phyloP scores from a whole-genome alignment of 2,329 filamentous ascomycete species.

The Diaporthe longicolla region DNA sequence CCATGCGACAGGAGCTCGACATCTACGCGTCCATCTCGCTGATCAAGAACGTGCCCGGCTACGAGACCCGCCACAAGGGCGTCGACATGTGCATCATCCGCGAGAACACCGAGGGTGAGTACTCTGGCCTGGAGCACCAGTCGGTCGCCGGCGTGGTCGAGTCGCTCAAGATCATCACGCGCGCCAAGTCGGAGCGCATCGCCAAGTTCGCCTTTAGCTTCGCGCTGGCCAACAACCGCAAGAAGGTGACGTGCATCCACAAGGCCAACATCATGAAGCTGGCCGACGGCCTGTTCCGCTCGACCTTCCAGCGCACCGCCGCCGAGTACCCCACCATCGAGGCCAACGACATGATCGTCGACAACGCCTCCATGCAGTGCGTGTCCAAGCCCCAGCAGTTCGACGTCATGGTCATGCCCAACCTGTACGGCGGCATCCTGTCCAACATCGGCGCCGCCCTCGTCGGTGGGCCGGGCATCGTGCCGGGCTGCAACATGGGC shows the following conservation, averaged over 20 bases:
- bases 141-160: slow-evolving; percentile 96
- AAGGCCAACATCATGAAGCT: slow-evolving; percentile 99
- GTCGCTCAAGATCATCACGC: slow-evolving; percentile 99
- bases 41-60: slow-evolving; percentile 99
- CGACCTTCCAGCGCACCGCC: slow-evolving; percentile 92
- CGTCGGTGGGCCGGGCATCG: slow-evolving; percentile 95
- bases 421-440: slow-evolving; percentile 97
- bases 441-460: slow-evolving; percentile 99
- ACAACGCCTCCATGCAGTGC: slow-evolving; percentile 99
- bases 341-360: slow-evolving; percentile 99
- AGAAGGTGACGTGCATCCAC: slow-evolving; percentile 99
- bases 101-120: slow-evolving; percentile 99
- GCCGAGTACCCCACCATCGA: slow-evolving; percentile 97
- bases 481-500: slow-evolving; percentile 99
- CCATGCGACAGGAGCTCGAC: slow-evolving; percentile 98
- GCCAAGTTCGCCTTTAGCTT: slow-evolving; percentile 99
- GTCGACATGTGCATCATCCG: slow-evolving; percentile 99
- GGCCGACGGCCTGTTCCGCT: slow-evolving; percentile 97
- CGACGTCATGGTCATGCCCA: slow-evolving; percentile 99
- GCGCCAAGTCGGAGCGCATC: slow-evolving; percentile 98
- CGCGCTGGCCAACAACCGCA: slow-evolving; percentile 97
- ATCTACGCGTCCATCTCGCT: slow-evolving; percentile 98
- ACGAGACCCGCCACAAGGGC: slow-evolving; percentile 96
- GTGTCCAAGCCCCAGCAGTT: slow-evolving; percentile 97
- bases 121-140: slow-evolving; percentile 99